Base-by-base conservation (phyloP, 768 basidiomycete genomes). In the Trametes coccinea region DNA sequence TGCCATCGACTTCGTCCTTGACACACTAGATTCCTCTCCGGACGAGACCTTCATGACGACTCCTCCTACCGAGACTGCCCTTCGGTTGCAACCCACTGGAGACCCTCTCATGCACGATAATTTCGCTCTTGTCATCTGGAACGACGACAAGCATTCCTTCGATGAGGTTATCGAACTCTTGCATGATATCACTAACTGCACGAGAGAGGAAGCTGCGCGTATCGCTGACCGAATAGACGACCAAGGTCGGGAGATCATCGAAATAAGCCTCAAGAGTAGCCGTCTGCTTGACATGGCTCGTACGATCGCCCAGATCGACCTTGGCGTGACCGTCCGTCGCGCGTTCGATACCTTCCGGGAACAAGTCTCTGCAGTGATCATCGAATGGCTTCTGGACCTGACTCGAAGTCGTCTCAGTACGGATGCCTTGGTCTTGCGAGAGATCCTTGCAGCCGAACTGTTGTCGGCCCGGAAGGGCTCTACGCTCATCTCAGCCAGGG, bases 71-170 rank as follows among this genome's bases (percentile, higher is more conserved):
- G 89, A 91, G 69, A 83, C 83, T 0, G 88, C 89, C 59, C 80
- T 93, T 10, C 84, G 88, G 9, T 74, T 87, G 11, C 88, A 93
- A 68, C 85, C 88, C 8, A 86, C 89, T 0, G 86, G 84, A 5
- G 90, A 93, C 66, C 89, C 90, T 7, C 85, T 89, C 81, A 82
- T 83, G 77, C 88, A 87, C 63, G 90, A 93, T 66, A 82, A 87
- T 56, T 93, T 87, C 67, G 88, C 89, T 46, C 81, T 98, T 59
- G 79, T 96, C 30, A 75, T 98, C 4, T 98, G 95, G 95, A 95
- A 95, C 76, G 95, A 97, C 73, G 97, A 99, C 74, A 96, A 95
- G 67, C 97, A 98, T 74, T 94, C 93, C 0, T 90, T 89, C 68
- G 87, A 89, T 53, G 94, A 98, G 69, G 87, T 97, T 56, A 88